Evolutionary conservation across 306 rosid genomes (phyloP).

Genomic region (Amphicarpaea edgeworthii): DNA sequence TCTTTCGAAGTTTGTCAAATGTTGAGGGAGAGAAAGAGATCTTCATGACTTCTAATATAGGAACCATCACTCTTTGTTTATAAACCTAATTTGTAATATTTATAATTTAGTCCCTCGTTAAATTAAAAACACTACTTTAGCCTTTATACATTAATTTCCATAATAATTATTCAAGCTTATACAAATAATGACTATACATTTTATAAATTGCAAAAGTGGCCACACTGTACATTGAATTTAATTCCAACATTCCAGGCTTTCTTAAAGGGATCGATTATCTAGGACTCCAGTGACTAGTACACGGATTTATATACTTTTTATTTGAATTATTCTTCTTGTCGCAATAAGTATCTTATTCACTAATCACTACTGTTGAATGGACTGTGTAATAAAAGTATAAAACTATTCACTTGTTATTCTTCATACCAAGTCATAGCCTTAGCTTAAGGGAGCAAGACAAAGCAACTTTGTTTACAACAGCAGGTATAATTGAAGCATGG

Average conservation of each 20-base stretch:
- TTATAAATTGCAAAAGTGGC: not conserved
- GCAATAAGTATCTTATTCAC: not conserved
- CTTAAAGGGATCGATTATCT: not conserved
- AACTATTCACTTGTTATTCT: not conserved
- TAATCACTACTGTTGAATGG: no score
- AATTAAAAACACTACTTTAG: no score
- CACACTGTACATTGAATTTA: not conserved
- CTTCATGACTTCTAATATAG: not conserved
- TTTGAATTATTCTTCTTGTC: not conserved
- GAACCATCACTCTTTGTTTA: not conserved
- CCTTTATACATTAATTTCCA: not conserved
- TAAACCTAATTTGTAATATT: no score
- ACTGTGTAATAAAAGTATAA: not conserved
- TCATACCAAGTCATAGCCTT: conserved; percentile 1
- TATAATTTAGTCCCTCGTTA: not conserved
- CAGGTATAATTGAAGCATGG: not conserved
- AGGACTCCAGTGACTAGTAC: not conserved
- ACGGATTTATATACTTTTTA: not conserved
- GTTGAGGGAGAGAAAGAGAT: not conserved
- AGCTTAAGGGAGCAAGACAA: conserved; percentile 26
- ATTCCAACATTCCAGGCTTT: not conserved
- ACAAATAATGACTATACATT: no score
- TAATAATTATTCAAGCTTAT: not conserved
- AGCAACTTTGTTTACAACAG: not conserved
- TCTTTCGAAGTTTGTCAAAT: not conserved